Base-by-base conservation (phyloP, 2,329 filamentous ascomycete genomes). In the Penicillium sp. region DNA sequence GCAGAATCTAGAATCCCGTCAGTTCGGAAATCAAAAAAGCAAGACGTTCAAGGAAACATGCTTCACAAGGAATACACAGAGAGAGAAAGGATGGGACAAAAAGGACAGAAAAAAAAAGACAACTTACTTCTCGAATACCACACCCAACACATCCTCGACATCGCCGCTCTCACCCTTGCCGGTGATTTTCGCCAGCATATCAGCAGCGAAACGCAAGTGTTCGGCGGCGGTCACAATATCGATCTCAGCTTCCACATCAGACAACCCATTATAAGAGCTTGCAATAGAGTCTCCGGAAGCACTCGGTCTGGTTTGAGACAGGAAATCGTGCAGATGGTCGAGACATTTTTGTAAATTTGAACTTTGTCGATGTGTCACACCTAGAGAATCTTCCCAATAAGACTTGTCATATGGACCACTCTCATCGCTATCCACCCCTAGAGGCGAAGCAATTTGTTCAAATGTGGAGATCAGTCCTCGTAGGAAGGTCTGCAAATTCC, bases 41-140 rank as follows among this genome's bases (percentile, higher is more conserved):
- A 18, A 18, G 18, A 18, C 18, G 18, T 18, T 18, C 18, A 18
- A 18, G 18, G 18, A 18, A 18, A 18, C 18, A 18, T 18, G 18
- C 18, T 18, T 18, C 18, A 18, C 18, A 18, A 3, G 2, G 18
- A 18, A 18, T 39, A 25, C 18, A 33, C 45, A 39, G 34, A 28
- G 27, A 40, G 9, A 39, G 52, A 4, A 40, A 28, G 43, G 51
- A 29, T 47, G 36, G 26, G 43, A 39, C n/a, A n/a, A n/a, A n/a
- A n/a, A n/a, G n/a, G n/a, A n/a, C n/a, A n/a, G n/a, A 41, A 44
- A 43, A 46, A 13, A 37, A 39, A 37, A 43, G 47, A 33, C 44
- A 36, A 80, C 81, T 76, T 73, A 95, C 88, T 95, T 97, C 68
- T 97, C 91, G 72, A 98, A 98, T 4, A 98, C 90, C 24, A 98